Base-by-base conservation (phyloP, 345 rosid genomes). In the Corchorus olitorius region DNA sequence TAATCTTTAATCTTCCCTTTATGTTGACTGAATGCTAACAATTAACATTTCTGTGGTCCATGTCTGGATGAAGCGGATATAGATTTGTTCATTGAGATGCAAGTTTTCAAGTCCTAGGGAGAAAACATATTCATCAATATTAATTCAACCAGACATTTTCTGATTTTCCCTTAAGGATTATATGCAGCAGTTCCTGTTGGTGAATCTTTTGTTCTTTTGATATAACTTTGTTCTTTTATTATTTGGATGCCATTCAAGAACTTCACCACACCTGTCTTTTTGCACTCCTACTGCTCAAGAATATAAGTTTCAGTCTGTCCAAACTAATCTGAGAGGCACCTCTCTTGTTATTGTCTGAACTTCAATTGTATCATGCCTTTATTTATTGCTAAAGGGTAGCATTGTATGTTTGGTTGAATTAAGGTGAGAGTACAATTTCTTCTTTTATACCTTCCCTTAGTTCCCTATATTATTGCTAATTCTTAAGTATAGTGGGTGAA, bases 311-410 rank as follows among this genome's bases (percentile, higher is more conserved):
- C 27, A 27, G 64, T 12, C 12, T 45, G 8, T 16, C 16, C 14
- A 16, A 66, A 66, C 6, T 66, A 66, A 45, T 66, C n/a, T 20
- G 37, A 66, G 71, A 66, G 46, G 11, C 2, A 45, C 71, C 56
- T 66, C 37, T 20, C 8, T 66, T 37, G 2, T 20, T 20, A 22
- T 67, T 17, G 13, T 66, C n/a, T 66, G 19, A 20, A 20, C 16
- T 66, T 67, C 72, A 67, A 13, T 12, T 1, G 14, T n/a, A n/a
- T 65, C 2, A 12, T 66, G 22, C 55, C 17, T 14, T 66, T 66
- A 8, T 14, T 67, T 48, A 53, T 45, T 45, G 71, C 54, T 45
- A 20, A 45, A 66, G 35, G 34, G 10, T 59, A 45, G 13, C 37
- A 5, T 66, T 65, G 9, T 67, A 43, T 20, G n/a, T 45, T 45